Evolutionary conservation across 495 filamentous ascomycete species (phyloP).

Genomic region (Aspergillus hancockii): DNA sequence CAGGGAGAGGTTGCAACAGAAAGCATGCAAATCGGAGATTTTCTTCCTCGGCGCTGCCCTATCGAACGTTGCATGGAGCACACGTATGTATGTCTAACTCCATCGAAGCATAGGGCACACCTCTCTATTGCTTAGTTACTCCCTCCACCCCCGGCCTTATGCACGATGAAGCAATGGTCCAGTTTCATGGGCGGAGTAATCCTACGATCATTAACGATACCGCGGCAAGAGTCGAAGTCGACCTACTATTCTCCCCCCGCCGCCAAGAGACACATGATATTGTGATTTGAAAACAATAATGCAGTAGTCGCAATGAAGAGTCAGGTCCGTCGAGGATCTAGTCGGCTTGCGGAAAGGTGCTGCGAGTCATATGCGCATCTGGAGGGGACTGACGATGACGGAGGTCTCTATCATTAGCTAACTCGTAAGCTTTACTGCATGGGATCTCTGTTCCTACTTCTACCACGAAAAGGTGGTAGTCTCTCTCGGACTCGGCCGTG

Average conservation of each 20-base stretch:
- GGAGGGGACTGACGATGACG: neutral
- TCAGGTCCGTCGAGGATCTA: neutral
- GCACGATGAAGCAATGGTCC: conserved; percentile 6
- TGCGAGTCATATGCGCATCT: conserved; percentile 21
- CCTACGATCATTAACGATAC: conserved; percentile 2
- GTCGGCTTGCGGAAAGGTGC: conserved; percentile 8
- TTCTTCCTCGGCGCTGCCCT: conserved; percentile 8
- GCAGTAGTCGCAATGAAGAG: neutral
- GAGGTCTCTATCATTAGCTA: neutral
- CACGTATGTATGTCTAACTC: conserved; percentile 20
- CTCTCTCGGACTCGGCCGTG: no score
- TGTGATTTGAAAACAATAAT: conserved; percentile 1
- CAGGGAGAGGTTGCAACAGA: neutral
- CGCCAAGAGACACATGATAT: neutral
- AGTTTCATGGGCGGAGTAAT: conserved; percentile 4
- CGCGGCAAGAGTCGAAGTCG: neutral
- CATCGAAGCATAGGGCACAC: conserved; percentile 6
- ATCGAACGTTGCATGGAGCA: conserved; percentile 8
- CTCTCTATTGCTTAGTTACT: conserved; percentile 9
- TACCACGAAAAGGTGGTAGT: neutral
- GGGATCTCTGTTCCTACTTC: conserved; percentile 5
- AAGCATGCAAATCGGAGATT: conserved; percentile 20
- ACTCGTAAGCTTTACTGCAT: conserved; percentile 12
- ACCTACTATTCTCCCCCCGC: neutral
- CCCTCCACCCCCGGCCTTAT: conserved; percentile 3